Base-by-base conservation (phyloP, 768 basidiomycete genomes). In the Dictyophora rubrovolvata region DNA sequence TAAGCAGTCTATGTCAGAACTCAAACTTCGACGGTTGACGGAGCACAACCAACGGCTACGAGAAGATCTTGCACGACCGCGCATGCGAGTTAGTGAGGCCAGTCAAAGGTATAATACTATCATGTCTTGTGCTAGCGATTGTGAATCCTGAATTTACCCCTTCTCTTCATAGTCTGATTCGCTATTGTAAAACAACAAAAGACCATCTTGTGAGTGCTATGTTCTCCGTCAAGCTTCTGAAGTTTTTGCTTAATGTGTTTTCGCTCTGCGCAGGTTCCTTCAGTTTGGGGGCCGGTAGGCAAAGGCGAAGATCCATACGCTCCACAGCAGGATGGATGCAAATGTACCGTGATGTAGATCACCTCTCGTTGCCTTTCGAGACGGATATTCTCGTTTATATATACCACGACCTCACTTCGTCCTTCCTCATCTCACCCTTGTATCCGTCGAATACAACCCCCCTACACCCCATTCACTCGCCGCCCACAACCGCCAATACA, bases 231-330 rank as follows among this genome's bases (percentile, higher is more conserved):
- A 49, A 37, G 55, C 55, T 59, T n/a, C n/a, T 48, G 18, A 56
- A 53, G 35, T 56, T 62, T 53, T 54, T 35, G 48, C 56, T 42
- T 42, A 46, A 63, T 61, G 36, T 66, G 67, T 54, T 67, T 63
- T 60, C 48, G 54, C 3, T 59, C 36, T 55, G 28, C 65, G 21
- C 67, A 93, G 88, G 87, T 95, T 53, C 93, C 94, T 22, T 93
- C 89, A 18, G 91, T 99, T 1, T 99, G 96, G 96, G 96, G 96
- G 10, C 86, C 90, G 21, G 85, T 95, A n/a, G 84, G 83, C 63
- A 89, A 88, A 68, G 83, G 83, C 48, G 91, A 95, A 60, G 95
- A 99, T 69, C 95, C 95, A 52, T 98, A 93, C 67, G 87, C 86
- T 22, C 88, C 86, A 56, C 83, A 82, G 69, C 72, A 77, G 53